Percentiles rank a stretch among this genome's conserved stretches.
These are phyloP conservation scores for Colletotrichum sp. DNA, from an alignment of 2,329 filamentous ascomycete genomes.

Conservation along the genomic window DNA sequence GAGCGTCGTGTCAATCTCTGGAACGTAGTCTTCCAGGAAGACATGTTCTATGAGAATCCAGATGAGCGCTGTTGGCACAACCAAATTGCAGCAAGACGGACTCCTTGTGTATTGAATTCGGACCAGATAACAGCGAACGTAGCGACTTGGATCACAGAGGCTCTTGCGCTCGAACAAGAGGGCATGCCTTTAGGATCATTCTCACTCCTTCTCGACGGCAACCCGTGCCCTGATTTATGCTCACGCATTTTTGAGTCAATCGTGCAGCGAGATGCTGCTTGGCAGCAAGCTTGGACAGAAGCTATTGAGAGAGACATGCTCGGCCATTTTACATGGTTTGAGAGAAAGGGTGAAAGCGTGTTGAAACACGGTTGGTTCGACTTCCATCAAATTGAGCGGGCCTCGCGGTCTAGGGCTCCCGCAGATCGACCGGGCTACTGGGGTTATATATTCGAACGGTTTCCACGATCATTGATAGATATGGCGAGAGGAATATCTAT, in stretches of 20 bases:
- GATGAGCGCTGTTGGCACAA: not conserved
- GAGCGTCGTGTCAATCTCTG: not conserved
- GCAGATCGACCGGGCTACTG: not conserved
- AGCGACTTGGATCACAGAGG: not conserved
- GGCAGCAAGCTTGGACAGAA: not conserved
- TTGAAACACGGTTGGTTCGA: not conserved
- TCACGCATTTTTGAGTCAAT: not conserved
- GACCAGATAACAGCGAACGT: not conserved
- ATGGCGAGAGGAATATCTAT: not conserved
- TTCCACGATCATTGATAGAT: fast-evolving
- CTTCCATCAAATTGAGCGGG: not conserved
- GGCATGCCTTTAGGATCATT: not conserved
- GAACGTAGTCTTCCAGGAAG: not conserved
- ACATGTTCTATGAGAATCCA: fast-evolving
- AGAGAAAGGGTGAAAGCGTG: not conserved
- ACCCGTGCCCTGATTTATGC: fast-evolving
- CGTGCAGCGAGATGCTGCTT: not conserved
- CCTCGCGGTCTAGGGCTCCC: fast-evolving
- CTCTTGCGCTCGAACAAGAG: not conserved
- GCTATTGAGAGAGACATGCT: fast-evolving
- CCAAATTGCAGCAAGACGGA: fast-evolving
- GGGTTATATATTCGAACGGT: not conserved
- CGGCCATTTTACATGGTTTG: not conserved
- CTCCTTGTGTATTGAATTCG: not conserved
- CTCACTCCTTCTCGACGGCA: not conserved